Evolutionary conservation across 208 protist species (phyloP), one percentile per base, ranked within the genome.

Genomic region (Crithidia bombi): DNA sequence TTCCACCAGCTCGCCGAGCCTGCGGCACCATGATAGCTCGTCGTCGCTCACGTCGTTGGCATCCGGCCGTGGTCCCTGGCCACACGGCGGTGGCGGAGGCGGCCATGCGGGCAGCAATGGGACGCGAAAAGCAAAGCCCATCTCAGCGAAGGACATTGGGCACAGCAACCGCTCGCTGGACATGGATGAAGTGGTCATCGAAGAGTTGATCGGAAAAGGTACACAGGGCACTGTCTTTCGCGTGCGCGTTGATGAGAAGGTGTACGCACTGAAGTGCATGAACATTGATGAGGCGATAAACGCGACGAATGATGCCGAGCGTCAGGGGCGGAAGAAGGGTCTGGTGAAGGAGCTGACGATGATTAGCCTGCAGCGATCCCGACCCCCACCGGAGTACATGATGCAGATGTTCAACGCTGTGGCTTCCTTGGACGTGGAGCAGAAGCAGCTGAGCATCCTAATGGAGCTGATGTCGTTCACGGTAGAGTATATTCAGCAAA

Each of bases 371-470:
- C 91, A 94, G 70, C 69, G 79, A 14, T 58, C 59, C 21, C 65
- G 74, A 5, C 56, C 68, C 7, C 71, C 64, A 46, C 81, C 86
- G n/a, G 52, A 73, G 38, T 71, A 94, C 64, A 68, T 96, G 44
- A 92, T 94, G 85, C 79, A 80, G 26, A 86, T 94, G 80, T 94
- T 94, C 83, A 93, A 94, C 76, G 91, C 89, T 1, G 85, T 89
- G 26, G 76, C 74, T 28, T 85, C 77, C 0, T 38, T 90, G 30
- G 74, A 91, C 33, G 75, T 69, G n/a, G 69, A 82, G 33, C 62
- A 69, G 41, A 79, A 86, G 82, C 78, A 90, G 63, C 80, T 96
- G 23, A 84, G 84, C 70, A 80, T 96, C 36, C 77, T 94, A 32
- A 89, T 93, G 65, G 91, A 96, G 70, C 76, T 94, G 36, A 94